Evolutionary conservation across 768 basidiomycete genomes (phyloP).

Genomic region (Suillus americanus): DNA sequence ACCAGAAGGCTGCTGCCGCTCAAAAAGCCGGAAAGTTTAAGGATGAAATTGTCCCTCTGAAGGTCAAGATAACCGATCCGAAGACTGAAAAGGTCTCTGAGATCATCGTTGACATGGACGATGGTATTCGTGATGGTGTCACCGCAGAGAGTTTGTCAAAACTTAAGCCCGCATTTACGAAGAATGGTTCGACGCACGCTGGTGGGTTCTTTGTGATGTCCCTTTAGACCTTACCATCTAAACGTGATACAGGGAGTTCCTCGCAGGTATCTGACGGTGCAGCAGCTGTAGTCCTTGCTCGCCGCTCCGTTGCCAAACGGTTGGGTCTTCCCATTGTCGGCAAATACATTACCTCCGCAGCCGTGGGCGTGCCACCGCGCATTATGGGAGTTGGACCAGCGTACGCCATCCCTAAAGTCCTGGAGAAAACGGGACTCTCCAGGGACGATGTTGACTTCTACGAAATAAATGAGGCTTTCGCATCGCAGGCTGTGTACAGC

Average conservation of each 20-base stretch:
- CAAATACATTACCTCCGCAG: conserved; percentile 73
- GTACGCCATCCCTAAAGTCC: conserved; percentile 77
- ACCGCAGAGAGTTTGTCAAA: conserved; percentile 76
- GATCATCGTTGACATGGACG: conserved; percentile 75
- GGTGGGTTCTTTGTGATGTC: conserved; percentile 32
- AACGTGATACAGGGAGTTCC: conserved; percentile 57
- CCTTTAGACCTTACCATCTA: background rate
- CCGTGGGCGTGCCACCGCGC: conserved; percentile 79
- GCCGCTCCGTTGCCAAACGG: conserved; percentile 76
- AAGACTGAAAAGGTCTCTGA: conserved; percentile 69
- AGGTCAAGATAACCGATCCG: conserved; percentile 65
- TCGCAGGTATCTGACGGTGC: conserved; percentile 93
- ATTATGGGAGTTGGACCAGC: conserved; percentile 94
- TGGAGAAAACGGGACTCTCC: conserved; percentile 64
- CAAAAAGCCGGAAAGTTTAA: conserved; percentile 81
- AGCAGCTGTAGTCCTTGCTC: conserved; percentile 82
- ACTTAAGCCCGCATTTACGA: conserved; percentile 83
- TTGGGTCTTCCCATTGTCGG: conserved; percentile 86
- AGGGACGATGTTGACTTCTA: conserved; percentile 82
- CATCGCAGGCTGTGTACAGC: conserved; percentile 75
- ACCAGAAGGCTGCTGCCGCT: conserved; percentile 80
- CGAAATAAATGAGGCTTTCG: conserved; percentile 93
- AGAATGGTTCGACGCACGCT: conserved; percentile 76
- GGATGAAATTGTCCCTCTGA: conserved; percentile 82
- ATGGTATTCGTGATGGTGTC: conserved; percentile 84